Base-by-base conservation (phyloP, 2,329 filamentous ascomycete genomes). In the Coniochaeta ligniaria region DNA sequence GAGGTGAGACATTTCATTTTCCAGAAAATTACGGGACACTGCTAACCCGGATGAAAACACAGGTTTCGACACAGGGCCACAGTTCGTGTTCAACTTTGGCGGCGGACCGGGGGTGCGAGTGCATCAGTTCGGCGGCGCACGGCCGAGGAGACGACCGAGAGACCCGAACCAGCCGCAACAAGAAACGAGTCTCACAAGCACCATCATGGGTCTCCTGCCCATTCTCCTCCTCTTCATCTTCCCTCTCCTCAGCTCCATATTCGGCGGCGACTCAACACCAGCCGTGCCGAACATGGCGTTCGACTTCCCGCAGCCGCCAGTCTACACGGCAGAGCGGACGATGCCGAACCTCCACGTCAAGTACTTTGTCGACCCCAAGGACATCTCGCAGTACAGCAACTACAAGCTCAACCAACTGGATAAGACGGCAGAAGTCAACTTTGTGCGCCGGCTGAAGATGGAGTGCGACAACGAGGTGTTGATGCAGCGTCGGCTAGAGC, bases 61-160 rank as follows among this genome's bases (percentile, higher is more conserved):
- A 82, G 82, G 77, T 47, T 92, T 93, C 74, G 89, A 92, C 69
- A 84, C 82, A 63, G 91, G 92, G 17, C 92, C 91, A 28, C 90
- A 92, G 67, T 97, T 97, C 73, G 91, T 96, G 60, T 98, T 98
- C 77, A 97, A 97, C 76, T 85, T 97, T 74, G 91, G 91, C 66
- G 93, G 93, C 63, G 91, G 92, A 8, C 92, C 94, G 3, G 94
- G 93, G 22, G 87, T 99, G 68, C 86, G 94, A 63, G 92, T 99
- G 63, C 95, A 98, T 74, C 94, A 97, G 72, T 98, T 99, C 73
- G 94, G 93, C 67, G 94, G 95, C 59, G 83, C 79, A 6, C 81
- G 84, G 60, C 92, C 93, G 26, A 84, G 92, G 67, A 82, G 89
- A 75, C 83, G 95, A 70, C 92, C 93, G 22, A 85, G 83, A 69